Conservation (phyloP, 768 basidiomycete genomes). For the Fomitopsis pulvina region DNA sequence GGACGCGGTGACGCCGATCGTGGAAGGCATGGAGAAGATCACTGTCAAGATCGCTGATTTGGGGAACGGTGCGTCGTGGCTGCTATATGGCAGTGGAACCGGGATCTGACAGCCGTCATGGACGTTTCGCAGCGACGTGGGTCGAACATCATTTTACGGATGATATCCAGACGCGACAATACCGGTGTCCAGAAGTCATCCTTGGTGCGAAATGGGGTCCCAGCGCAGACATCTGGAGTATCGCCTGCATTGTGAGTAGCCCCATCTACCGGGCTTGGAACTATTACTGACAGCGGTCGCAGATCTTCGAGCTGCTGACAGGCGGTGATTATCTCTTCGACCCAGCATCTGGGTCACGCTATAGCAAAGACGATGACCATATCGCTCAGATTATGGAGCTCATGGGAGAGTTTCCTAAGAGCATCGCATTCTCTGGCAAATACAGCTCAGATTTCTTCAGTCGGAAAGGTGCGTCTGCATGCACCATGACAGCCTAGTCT, state of each 20-base stretch:
- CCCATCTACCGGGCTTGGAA: slow-evolving; percentile 3
- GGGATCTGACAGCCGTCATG: slow-evolving; percentile 4
- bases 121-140: slow-evolving; percentile 58
- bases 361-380: slow-evolving; percentile 95
- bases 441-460: slow-evolving; percentile 95
- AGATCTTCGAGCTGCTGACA: slow-evolving; percentile 93
- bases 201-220: slow-evolving; percentile 94
- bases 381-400: slow-evolving; percentile 98
- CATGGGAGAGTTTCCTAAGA: slow-evolving; percentile 82
- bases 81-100: background rate
- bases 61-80: slow-evolving; percentile 68
- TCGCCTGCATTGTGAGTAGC: slow-evolving; percentile 79
- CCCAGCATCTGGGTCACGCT: slow-evolving; percentile 89
- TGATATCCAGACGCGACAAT: slow-evolving; percentile 96
- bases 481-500: slow-evolving; percentile 13
- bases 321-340: slow-evolving; percentile 99
- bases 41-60: slow-evolving; percentile 99
- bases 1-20: slow-evolving; percentile 20
- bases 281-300: background rate
- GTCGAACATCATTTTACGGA: slow-evolving; percentile 97
- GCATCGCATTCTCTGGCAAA: slow-evolving; percentile 82
- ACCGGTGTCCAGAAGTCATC: slow-evolving; percentile 96
- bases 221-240: slow-evolving; percentile 95
- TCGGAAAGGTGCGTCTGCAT: slow-evolving; percentile 87
- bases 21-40: slow-evolving; percentile 54